Evolutionary conservation across 179 eudicot genomes (phyloP), one percentile per base, ranked within the genome.

Genomic region (Beta lomatogona): DNA sequence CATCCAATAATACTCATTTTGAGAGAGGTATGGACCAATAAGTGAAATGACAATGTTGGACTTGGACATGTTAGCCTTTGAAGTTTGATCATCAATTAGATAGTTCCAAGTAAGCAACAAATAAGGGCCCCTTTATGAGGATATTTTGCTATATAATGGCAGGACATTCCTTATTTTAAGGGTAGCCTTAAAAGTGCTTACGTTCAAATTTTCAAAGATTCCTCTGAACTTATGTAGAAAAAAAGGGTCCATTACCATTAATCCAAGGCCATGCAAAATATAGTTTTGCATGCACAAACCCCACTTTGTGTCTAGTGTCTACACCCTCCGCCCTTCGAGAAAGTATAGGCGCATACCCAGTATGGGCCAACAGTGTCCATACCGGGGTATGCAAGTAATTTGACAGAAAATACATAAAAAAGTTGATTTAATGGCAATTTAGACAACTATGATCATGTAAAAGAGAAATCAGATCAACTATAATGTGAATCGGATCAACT

Each of bases 81-180:
- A 36, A 36, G 41, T 36, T 36, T 36, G 41, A 36, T 36, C 3
- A 36, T n/a, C 61, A 64, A 50, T 77, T 28, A 52, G 16, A 13
- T 31, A 41, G 6, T 18, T 19, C 80, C 22, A 68, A 77, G 73
- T 60, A 50, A 77, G 52, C 65, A 69, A 79, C 69, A 79, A 79
- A 46, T 7, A 64, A 73, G 73, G 54, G 16, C 78, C 78, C 55
- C 53, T 6, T 64, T 50, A 11, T 21, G 61, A 80, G 73, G 44
- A 73, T 25, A 19, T 36, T 1, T 72, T 18, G 78, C 59, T 18
- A 5, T 44, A 75, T 76, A 67, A 81, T 53, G 60, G 80, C 58
- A 53, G 77, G 84, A 82, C 77, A 71, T 41, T 77, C 80, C 84
- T 31, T 71, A 77, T 71, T 60, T 70, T 71, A 52, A 57, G 84